Evolutionary conservation across 208 protist species (phyloP).

Genomic region (Trypanosoma conorhini): DNA sequence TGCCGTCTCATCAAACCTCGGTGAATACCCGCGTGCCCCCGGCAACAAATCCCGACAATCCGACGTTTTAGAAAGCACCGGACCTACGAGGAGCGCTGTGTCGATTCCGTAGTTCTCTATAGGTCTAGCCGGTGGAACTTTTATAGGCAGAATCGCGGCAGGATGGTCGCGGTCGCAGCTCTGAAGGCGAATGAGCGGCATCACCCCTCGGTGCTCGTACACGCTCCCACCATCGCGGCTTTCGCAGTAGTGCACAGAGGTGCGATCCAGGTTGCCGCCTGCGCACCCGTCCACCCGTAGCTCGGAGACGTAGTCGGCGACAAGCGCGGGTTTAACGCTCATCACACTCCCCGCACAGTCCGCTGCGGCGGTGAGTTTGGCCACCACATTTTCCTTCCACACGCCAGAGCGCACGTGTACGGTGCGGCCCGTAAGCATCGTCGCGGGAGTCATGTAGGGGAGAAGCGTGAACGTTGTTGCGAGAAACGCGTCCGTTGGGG

Average conservation of each 20-base stretch:
- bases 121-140: conserved; percentile 30
- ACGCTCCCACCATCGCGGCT: conserved; percentile 30
- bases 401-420: conserved; percentile 40
- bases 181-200: conserved; percentile 44
- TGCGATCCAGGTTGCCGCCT: conserved; percentile 24
- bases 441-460: conserved; percentile 60
- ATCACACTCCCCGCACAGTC: conserved; percentile 39
- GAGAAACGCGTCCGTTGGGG: conserved; percentile 13
- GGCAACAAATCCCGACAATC: conserved; percentile 30
- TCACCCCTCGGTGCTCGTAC: conserved; percentile 40
- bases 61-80: conserved; percentile 33
- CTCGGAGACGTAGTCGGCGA: conserved; percentile 29
- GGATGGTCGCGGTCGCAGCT: conserved; percentile 33
- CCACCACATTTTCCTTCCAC: conserved; percentile 23
- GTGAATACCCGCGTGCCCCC: conserved; percentile 36
- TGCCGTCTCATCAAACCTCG: conserved; percentile 33
- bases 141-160: conserved; percentile 29
- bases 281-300: conserved; percentile 41
- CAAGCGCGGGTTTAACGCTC: conserved; percentile 21
- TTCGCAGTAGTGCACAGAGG: conserved; percentile 65
- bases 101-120: conserved; percentile 55
- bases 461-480: conserved; percentile 25
- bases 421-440: conserved; percentile 41
- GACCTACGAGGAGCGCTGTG: conserved; percentile 29
- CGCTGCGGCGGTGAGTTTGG: conserved; percentile 35